Percentiles rank a stretch among this genome's conserved stretches.
Evolutionary conservation across 108 stramenopile genomes (phyloP).

Genomic region (Stephanodiscus minutulus): DNA sequence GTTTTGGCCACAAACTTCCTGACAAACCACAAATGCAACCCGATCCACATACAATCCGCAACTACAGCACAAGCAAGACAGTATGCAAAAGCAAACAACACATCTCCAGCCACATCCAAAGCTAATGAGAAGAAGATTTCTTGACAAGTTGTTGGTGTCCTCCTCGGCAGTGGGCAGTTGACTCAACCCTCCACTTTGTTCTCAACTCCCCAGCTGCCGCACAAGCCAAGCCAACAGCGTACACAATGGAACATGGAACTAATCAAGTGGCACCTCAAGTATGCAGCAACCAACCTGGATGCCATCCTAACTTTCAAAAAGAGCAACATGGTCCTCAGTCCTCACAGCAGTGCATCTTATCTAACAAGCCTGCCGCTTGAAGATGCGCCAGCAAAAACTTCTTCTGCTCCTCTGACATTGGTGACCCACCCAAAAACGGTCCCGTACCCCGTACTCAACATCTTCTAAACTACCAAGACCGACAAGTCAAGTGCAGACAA

Average conservation of each 20-base stretch:
- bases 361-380: slow-evolving; percentile 33
- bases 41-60: too few species aligned
- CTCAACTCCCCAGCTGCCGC: slow-evolving; percentile 21
- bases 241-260: slow-evolving; percentile 4
- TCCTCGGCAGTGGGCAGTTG: slow-evolving; percentile 10
- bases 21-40: too few species aligned
- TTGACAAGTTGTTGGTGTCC: too few species aligned
- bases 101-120: too few species aligned
- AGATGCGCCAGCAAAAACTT: slow-evolving; percentile 30
- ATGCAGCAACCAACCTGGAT: slow-evolving; percentile 46
- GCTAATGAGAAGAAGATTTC: too few species aligned
- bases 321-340: slow-evolving; percentile 38
- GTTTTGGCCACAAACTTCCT: too few species aligned
- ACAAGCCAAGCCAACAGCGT: slow-evolving; percentile 22
- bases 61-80: too few species aligned
- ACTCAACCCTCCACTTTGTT: slow-evolving; percentile 33
- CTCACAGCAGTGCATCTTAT: slow-evolving; percentile 43
- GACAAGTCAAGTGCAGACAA: slow-evolving; percentile 35
- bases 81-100: too few species aligned
- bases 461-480: slow-evolving; percentile 11
- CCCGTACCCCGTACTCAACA: slow-evolving; percentile 21
- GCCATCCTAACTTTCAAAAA: slow-evolving; percentile 33
- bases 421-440: slow-evolving; percentile 17
- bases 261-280: slow-evolving; percentile 42
- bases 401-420: slow-evolving; percentile 5